Base-by-base conservation (phyloP, 768 basidiomycete genomes). In the Mycena vitilis region DNA sequence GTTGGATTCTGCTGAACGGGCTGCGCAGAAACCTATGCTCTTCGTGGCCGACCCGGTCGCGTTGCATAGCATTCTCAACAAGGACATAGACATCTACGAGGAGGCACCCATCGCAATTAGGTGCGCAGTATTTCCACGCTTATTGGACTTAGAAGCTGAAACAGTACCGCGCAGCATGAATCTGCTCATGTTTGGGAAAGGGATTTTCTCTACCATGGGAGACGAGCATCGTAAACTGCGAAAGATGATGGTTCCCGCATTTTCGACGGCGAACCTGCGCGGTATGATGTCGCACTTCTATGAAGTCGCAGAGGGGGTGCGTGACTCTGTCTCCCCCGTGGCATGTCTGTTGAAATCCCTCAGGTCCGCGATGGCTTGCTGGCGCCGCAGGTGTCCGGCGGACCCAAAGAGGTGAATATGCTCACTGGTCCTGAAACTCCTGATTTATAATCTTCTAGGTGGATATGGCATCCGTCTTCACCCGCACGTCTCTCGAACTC, bases 191-290 rank as follows among this genome's bases (percentile, higher is more conserved):
- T 56, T 56, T 13, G 62, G 62, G 4, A 45, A 23, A 20, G 62
- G 62, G 4, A 63, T 63, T 4, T 63, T 63, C 44, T 56, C 62
- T 2, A 55, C 62, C 12, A 18, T 55, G 18, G 63, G 54, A 5
- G 54, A 64, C 11, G 63, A 64, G 2, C 63, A 64, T 22, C 9
- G 54, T 1, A 64, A 57, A 40, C 18, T 38, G 8, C 63, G 63
- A 8, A 64, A 57, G 36, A 64, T 48, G 8, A 56, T 49, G 63
- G 40, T 64, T 36, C 63, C 63, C 16, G 63, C 63, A 11, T 64
- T 64, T 37, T 56, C 63, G 2, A 64, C 63, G 4, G 22, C 54
- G 0, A 64, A 64, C 23, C 34, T 64, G n/a, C 53, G 63, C 22
- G 54, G 54, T 1, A 56, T 57, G 63, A 44, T 64, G 5, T 25